phyloP scores from a whole-genome alignment of 805 yeast genomes.

The Candida orba region DNA sequence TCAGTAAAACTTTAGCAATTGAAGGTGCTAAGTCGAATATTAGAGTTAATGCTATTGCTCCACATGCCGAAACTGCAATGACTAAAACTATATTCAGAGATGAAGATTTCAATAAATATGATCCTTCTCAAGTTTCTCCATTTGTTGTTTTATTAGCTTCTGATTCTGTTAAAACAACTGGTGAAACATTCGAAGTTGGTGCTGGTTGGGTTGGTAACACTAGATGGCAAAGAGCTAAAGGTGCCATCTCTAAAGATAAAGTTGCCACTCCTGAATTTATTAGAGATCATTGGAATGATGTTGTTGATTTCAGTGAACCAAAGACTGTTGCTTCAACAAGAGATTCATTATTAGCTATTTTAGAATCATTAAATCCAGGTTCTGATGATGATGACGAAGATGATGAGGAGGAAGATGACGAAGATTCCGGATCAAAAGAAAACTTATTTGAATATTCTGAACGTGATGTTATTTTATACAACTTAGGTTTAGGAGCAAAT shows the following conservation, averaged over 20 bases:
- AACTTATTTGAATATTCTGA: constrained; percentile 50
- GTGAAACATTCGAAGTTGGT: constrained; percentile 86
- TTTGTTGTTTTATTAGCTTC: constrained; percentile 73
- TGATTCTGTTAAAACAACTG: constrained; percentile 61
- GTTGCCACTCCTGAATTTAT: constrained; percentile 59
- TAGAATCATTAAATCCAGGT: constrained; percentile 44
- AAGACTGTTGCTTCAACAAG: constrained; percentile 53
- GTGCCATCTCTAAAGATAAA: constrained; percentile 51
- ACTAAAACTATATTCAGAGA: constrained; percentile 79
- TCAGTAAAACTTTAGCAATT: constrained; percentile 78
- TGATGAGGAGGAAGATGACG: constrained; percentile 39
- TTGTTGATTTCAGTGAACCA: constrained; percentile 55
- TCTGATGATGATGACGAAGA: constrained; percentile 30
- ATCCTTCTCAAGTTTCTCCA: constrained; percentile 88
- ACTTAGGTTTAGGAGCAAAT: constrained; percentile 82
- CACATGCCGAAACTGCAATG: constrained; percentile 98
- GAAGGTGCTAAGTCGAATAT: constrained; percentile 83
- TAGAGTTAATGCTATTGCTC: constrained; percentile 79
- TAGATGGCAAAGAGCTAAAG: constrained; percentile 90
- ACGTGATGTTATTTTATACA: constrained; percentile 74
- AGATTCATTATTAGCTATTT: constrained; percentile 75
- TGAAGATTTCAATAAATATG: constrained; percentile 74
- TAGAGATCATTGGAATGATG: constrained; percentile 55
- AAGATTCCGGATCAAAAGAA: constrained; percentile 37
- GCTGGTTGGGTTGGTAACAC: constrained; percentile 96